These are phyloP conservation scores for Termitomyces sp. DNA, from an alignment of 768 basidiomycete species.

Conservation along the genomic window DNA sequence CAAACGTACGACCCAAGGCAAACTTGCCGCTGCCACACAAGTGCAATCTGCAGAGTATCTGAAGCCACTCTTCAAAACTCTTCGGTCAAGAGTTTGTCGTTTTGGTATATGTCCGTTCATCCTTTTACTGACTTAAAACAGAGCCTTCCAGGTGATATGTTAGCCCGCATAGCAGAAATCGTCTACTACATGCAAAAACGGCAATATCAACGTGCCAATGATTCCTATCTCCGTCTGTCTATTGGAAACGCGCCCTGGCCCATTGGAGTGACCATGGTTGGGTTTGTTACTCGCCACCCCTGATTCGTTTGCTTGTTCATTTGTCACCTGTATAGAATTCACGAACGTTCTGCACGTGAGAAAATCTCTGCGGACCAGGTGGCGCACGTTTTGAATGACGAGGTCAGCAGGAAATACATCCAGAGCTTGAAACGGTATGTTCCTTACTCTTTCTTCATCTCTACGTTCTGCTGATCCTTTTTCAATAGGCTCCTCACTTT, in stretches of 20 bases:
- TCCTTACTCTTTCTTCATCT: not conserved
- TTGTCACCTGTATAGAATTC: constrained; percentile 49
- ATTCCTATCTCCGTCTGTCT: constrained; percentile 92
- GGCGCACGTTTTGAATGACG: constrained; percentile 97
- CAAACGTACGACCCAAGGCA: constrained; percentile 87
- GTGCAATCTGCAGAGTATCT: constrained; percentile 94
- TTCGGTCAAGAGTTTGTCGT: constrained; percentile 78
- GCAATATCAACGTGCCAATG: constrained; percentile 93
- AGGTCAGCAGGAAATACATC: constrained; percentile 98
- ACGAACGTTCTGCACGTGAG: constrained; percentile 95
- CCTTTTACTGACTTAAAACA: constrained; percentile 18
- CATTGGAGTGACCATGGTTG: constrained; percentile 99
- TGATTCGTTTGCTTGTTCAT: constrained; percentile 1
- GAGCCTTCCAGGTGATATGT: constrained; percentile 80
- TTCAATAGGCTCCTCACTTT: constrained; percentile 79
- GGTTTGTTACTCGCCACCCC: constrained; percentile 44
- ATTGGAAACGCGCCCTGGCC: constrained; percentile 99
- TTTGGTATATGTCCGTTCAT: not conserved
- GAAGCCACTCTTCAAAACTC: constrained; percentile 90
- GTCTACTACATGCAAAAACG: constrained; percentile 95
- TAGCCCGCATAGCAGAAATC: constrained; percentile 85
- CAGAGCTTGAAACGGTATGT: constrained; percentile 91
- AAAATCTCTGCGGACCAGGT: constrained; percentile 98
- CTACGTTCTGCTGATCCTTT: not conserved
- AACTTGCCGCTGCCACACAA: constrained; percentile 91